Evolutionary conservation across 2,329 filamentous ascomycete genomes (phyloP).

Genomic region (Scleromitrula shiraiana): DNA sequence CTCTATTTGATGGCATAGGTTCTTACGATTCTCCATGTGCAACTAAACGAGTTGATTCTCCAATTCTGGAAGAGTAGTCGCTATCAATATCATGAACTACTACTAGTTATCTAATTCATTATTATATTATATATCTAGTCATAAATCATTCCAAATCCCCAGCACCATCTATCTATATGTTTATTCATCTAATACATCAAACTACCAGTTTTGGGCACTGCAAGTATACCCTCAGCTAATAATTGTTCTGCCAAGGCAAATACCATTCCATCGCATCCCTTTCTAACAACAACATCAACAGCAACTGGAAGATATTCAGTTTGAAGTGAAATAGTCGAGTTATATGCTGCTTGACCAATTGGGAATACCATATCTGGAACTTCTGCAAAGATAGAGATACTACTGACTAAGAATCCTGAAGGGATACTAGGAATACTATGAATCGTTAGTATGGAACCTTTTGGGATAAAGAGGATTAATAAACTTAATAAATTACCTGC

Average conservation of each 20-base stretch:
- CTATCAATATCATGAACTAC: neutral
- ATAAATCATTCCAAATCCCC: neutral
- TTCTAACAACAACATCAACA: conserved; percentile 48
- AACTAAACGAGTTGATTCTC: too few species aligned
- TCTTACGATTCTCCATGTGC: too few species aligned
- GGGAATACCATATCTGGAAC: conserved; percentile 40
- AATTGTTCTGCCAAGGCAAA: conserved; percentile 46
- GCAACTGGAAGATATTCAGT: conserved; percentile 48
- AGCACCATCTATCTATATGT: too few species aligned
- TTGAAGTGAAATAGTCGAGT: conserved; percentile 39
- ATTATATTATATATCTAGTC: too few species aligned
- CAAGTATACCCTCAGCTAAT: conserved; percentile 40
- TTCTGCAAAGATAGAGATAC: conserved; percentile 40
- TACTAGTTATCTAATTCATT: neutral
- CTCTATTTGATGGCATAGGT: too few species aligned
- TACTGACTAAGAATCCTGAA: conserved; percentile 36
- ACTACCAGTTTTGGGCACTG: conserved; percentile 36
- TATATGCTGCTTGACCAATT: conserved; percentile 33
- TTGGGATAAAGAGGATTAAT: neutral
- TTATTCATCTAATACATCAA: conserved; percentile 19
- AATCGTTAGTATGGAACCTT: neutral
- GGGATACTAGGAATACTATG: conserved; percentile 36
- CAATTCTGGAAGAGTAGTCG: too few species aligned
- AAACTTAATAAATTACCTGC: conserved; percentile 8
- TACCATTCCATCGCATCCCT: conserved; percentile 53